Evolutionary conservation across 192 early-diverging fungal genomes (phyloP), one percentile per base, ranked within the genome.

Genomic region (Backusella mclennaniae): DNA sequence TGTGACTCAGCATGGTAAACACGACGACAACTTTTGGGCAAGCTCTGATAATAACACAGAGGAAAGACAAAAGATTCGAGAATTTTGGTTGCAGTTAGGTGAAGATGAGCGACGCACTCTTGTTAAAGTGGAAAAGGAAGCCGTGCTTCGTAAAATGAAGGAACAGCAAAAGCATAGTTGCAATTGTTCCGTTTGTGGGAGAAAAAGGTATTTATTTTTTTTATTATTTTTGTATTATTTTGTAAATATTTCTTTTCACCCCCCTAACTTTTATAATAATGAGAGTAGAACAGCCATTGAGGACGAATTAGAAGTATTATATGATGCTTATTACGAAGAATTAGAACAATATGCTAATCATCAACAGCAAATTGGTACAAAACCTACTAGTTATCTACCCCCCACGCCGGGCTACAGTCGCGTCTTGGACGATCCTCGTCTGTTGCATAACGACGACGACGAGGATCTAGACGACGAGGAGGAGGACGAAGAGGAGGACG

Each of bases 261-360:
- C 26, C 56, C 56, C 26, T 63, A 63, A 63, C 12, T 63, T 59
- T 15, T n/a, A 35, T 29, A 6, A 17, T n/a, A 4, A 9, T 42
- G 41, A 35, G 53, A 33, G 56, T 82, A 91, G 90, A 77, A 89
- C 87, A 67, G 93, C 92, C 63, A 95, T 96, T 80, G 94, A 95
- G 77, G 93, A 94, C 78, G 93, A 96, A 74, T 84, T 96, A 7
- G 95, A 96, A 76, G 82, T 92, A 7, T 86, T 96, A 3, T 96
- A 96, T 78, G 94, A 96, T 77, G 93, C 93, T 26, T 96, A 96
- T 77, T 96, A 95, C 77, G 93, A 94, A 73, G 95, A 96, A 78
- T 84, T 96, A 38, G 94, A 96, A 80, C 90, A 90, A 69, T 95
- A 93, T 78, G 94, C 95, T 23, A 92, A 96, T 76, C 87, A 92